phyloP scores from a whole-genome alignment of 2,329 filamentous ascomycete species.

The Penicillium vulpinum region DNA sequence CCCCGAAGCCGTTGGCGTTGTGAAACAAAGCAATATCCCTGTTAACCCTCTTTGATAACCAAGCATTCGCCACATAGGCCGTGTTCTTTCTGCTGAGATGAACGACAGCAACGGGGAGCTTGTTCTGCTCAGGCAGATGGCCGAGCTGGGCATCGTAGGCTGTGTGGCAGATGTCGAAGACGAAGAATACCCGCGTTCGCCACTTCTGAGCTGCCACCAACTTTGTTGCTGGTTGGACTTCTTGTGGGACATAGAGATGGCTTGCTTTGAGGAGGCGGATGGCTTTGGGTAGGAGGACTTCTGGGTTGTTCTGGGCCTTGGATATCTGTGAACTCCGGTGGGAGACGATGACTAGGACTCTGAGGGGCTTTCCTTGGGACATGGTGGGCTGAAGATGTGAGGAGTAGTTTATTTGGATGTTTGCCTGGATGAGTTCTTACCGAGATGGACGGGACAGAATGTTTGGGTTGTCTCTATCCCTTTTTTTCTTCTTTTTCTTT shows the following conservation, averaged over 20 bases:
- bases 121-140: slow-evolving; percentile 29
- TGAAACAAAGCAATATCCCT: slow-evolving; percentile 26
- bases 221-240: slow-evolving; percentile 7
- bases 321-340: slow-evolving; percentile 20
- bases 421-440: background rate
- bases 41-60: slow-evolving; percentile 26
- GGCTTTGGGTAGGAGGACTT: slow-evolving; percentile 22
- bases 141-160: slow-evolving; percentile 23
- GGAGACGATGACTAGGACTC: slow-evolving; percentile 28
- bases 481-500: background rate
- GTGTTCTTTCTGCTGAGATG: slow-evolving; percentile 26
- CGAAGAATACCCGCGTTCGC: slow-evolving; percentile 26
- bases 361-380: slow-evolving; percentile 17
- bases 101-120: slow-evolving; percentile 25
- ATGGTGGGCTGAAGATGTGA: slow-evolving; percentile 8
- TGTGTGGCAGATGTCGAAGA: slow-evolving; percentile 28
- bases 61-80: slow-evolving; percentile 23
- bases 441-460: background rate
- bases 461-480: background rate
- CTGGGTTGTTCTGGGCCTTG: slow-evolving; percentile 19
- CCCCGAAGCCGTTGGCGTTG: slow-evolving; percentile 26
- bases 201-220: slow-evolving; percentile 27
- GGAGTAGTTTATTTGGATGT: background rate
- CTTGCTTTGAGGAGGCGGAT: slow-evolving; percentile 19
- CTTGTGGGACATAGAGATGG: slow-evolving; percentile 7